Evolutionary conservation across 2,329 filamentous ascomycete species (phyloP).

Genomic region (Pseudogymnoascus sp.): DNA sequence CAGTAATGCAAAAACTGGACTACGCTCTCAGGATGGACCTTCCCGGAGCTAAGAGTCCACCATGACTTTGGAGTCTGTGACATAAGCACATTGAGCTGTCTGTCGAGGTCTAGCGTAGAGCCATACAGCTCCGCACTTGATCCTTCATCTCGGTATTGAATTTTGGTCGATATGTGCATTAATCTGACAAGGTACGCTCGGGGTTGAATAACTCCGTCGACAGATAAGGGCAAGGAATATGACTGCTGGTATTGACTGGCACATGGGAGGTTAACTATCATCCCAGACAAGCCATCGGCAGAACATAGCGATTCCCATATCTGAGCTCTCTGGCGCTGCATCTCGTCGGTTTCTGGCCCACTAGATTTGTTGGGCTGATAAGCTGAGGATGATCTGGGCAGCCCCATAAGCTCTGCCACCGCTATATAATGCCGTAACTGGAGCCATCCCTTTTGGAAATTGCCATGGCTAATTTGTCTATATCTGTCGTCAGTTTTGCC

Average conservation of each 20-base stretch:
- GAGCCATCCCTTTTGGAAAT: constrained; percentile 31
- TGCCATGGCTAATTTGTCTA: constrained; percentile 29
- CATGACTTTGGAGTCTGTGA: constrained; percentile 20
- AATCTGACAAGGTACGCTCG: constrained; percentile 23
- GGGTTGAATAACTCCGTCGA: constrained; percentile 20
- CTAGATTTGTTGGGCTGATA: constrained; percentile 12
- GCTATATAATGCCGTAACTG: constrained; percentile 31
- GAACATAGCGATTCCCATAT: constrained; percentile 30
- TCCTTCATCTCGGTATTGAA: constrained; percentile 23
- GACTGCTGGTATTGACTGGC: constrained; percentile 23
- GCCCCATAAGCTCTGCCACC: constrained; percentile 32
- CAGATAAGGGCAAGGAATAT: constrained; percentile 16
- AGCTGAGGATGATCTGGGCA: constrained; percentile 21
- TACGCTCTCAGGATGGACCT: constrained; percentile 13
- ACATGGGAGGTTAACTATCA: constrained; percentile 31
- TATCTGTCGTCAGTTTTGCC: constrained; percentile 13
- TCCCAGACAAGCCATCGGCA: constrained; percentile 27
- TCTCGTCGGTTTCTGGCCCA: constrained; percentile 11
- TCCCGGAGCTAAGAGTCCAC: constrained; percentile 11
- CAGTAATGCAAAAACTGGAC: constrained; percentile 17
- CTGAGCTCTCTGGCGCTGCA: constrained; percentile 20
- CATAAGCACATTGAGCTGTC: constrained; percentile 22
- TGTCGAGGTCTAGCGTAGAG: constrained; percentile 23
- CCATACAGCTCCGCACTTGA: constrained; percentile 19
- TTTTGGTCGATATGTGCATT: constrained; percentile 20